Conservation (phyloP, 768 basidiomycete species). For the Trametes maxima region DNA sequence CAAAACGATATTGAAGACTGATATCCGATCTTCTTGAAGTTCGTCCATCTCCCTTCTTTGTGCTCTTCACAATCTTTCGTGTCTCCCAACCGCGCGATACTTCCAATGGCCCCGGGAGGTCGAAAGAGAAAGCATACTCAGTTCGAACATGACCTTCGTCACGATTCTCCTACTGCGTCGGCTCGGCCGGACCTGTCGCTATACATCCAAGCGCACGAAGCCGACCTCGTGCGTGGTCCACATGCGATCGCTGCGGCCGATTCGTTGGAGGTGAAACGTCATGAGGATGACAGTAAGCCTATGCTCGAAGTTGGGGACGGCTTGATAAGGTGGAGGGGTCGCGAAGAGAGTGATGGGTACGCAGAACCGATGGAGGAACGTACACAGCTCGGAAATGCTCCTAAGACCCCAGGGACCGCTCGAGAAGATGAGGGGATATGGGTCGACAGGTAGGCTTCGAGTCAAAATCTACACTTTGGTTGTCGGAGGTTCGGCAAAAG, state of each 20-base stretch:
- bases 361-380: conserved; percentile 9
- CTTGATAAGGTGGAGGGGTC: conserved; percentile 33
- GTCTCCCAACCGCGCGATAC: no score
- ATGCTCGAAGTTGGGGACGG: conserved; percentile 32
- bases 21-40: no score
- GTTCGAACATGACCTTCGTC: no score
- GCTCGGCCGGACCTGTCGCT: conserved; percentile 27
- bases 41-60: no score
- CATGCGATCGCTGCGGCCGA: conserved; percentile 42
- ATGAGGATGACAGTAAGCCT: conserved; percentile 20
- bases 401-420: background rate
- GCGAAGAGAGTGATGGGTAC: background rate
- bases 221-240: conserved; percentile 63
- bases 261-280: conserved; percentile 35
- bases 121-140: no score
- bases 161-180: no score
- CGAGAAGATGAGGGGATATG: conserved; percentile 48
- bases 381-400: conserved; percentile 6
- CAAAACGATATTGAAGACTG: no score
- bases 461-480: conserved; percentile 4
- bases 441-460: conserved; percentile 78
- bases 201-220: conserved; percentile 73
- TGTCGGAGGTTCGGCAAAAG: background rate
- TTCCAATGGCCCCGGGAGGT: no score
- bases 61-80: no score